These are phyloP conservation scores for Phlyctochytrium arcticum DNA, from an alignment of 192 early-diverging fungal genomes.

Conservation along the genomic window DNA sequence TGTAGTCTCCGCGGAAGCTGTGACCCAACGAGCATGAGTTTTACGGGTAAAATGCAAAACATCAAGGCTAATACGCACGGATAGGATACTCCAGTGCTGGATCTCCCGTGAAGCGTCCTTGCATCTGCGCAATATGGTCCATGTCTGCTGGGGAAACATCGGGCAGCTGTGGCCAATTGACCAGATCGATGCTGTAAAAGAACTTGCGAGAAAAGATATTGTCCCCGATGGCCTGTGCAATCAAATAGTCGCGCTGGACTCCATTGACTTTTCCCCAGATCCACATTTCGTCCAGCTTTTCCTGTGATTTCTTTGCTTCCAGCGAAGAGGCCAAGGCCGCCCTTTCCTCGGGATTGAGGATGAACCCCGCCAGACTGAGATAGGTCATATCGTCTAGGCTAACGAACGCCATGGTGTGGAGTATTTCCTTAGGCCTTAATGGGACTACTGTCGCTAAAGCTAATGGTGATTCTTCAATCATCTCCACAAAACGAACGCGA, in stretches of 20 bases:
- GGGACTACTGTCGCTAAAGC: too few species aligned
- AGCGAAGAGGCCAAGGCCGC: constrained; percentile 42
- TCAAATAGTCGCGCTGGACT: constrained; percentile 50
- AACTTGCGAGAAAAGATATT: constrained; percentile 48
- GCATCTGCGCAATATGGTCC: constrained; percentile 29
- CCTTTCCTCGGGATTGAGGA: constrained; percentile 51
- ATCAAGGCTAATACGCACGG: constrained; percentile 6
- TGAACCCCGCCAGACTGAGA: constrained; percentile 48
- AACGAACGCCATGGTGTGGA: constrained; percentile 35
- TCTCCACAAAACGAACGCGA: too few species aligned
- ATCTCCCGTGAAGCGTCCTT: constrained; percentile 46
- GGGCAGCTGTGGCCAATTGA: constrained; percentile 53
- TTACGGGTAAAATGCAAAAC: neutral
- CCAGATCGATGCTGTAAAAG: constrained; percentile 51
- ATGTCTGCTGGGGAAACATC: constrained; percentile 42
- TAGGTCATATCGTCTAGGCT: constrained; percentile 32
- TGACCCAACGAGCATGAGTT: neutral
- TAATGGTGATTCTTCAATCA: too few species aligned
- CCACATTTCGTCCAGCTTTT: constrained; percentile 43
- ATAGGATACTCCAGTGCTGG: constrained; percentile 45
- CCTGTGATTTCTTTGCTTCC: constrained; percentile 43
- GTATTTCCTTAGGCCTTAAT: too few species aligned
- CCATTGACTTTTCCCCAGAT: constrained; percentile 59
- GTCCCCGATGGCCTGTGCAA: constrained; percentile 39
- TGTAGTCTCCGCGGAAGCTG: neutral